Base-by-base conservation (phyloP, 2,329 filamentous ascomycete species). In the Sarocladium oryzae region DNA sequence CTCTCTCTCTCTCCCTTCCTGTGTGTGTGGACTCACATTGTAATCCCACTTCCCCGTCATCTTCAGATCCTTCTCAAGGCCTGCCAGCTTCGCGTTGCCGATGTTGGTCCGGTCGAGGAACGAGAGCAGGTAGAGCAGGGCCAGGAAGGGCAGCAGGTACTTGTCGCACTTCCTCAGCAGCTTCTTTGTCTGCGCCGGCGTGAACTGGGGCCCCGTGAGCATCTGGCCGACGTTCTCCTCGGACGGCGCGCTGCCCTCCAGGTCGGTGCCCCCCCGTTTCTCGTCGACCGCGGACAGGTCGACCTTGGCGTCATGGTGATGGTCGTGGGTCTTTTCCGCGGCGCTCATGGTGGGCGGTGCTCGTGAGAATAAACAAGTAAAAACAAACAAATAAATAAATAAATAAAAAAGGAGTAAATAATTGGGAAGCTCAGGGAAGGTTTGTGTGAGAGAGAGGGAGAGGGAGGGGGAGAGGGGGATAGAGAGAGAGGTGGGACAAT, bases 31-130 rank as follows among this genome's bases (percentile, higher is more conserved):
- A 57, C 61, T 57, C 49, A 66, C 64, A 51, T 66, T 67, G 56
- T 65, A 67, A 38, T 67, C 63, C 59, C 62, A 60, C 52, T 61
- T 65, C 50, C 60, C 63, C 1, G 61, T 60, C 61, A 69, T 63
- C 30, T 52, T 53, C 28, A 66, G 56, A 18, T 58, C 56, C n/a
- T 56, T 52, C 43, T 64, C 61, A 5, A 86, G 66, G 0, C 78
- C 77, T 3, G 79, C 80, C 11, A 85, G 63, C 57, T 73, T 76
- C 9, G 81, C 81, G 61, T 85, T 85, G 16, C 81, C 78, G 38
- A 70, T 64, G 55, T 69, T 69, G 52, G 67, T 60, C 32, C 64
- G 62, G 50, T 69, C 67, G 16, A 69, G 62, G 63, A 81, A 81
- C 50, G 74, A 77, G 11, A 77, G 75, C 2, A 84, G 65, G 55